phyloP scores from a whole-genome alignment of 179 eudicot genomes.

The Spergularia azorica region DNA sequence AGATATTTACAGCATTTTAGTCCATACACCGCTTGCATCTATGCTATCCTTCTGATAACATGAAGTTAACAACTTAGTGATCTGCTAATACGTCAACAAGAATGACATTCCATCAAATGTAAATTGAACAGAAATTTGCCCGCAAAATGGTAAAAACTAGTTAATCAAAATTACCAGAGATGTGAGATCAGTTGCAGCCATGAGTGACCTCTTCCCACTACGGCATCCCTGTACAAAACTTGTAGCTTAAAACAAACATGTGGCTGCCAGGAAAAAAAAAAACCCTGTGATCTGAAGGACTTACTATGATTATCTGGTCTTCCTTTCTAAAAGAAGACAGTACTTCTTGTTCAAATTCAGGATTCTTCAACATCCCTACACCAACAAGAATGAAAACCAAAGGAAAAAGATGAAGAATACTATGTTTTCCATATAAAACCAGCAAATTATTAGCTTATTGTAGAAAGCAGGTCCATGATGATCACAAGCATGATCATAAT shows the following conservation, averaged over 20 bases:
- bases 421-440: too few relatives aligned
- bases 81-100: too few relatives aligned
- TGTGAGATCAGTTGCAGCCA: slow-evolving; percentile 19
- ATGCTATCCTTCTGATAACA: neutral
- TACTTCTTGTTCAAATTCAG: slow-evolving; percentile 17
- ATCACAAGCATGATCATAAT: too few relatives aligned
- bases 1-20: neutral
- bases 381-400: neutral
- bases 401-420: too few relatives aligned
- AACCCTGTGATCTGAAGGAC: neutral
- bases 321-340: slow-evolving; percentile 14
- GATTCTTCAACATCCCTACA: slow-evolving; percentile 21
- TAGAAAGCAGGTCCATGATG: too few relatives aligned
- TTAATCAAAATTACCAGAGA: neutral
- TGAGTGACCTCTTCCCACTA: slow-evolving; percentile 17
- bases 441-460: too few relatives aligned
- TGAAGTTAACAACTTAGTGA: too few relatives aligned
- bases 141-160: too few relatives aligned
- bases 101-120: too few relatives aligned
- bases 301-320: slow-evolving; percentile 19
- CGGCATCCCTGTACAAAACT: slow-evolving; percentile 10
- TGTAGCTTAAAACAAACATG: neutral
- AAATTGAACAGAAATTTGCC: too few relatives aligned
- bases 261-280: too few relatives aligned
- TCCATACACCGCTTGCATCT: neutral